Base-by-base conservation (phyloP, 2,329 filamentous ascomycete species). In the Coniochaeta ligniaria region DNA sequence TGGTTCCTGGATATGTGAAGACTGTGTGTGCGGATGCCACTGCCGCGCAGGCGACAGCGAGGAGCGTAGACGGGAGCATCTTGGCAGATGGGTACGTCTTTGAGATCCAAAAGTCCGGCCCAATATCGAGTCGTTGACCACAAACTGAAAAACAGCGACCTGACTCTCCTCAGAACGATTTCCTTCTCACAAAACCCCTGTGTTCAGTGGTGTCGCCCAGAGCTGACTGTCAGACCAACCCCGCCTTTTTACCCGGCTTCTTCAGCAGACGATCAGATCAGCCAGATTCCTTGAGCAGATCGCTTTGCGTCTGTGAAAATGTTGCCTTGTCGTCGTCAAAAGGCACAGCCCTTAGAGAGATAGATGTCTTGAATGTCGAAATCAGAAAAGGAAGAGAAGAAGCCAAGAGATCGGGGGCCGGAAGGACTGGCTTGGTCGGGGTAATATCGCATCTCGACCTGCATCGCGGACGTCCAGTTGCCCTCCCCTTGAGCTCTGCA, bases 1-100 rank as follows among this genome's bases (percentile, higher is more conserved):
- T 79, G 87, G 89, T 94, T 66, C 90, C 90, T 0, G 92, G 92
- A 71, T 96, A 96, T 64, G 88, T 87, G 73, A 96, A 88, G 70
- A 96, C 83, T n/a, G 83, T 90, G 73, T 96, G 91, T n/a, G 87
- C 86, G 36, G 81, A 77, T 64, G 79, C 78, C 67, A 87, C 65
- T 45, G 78, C 74, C 62, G 79, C 80, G 65, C 78, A 68, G 70
- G 76, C 70, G 60, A 83, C 64, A 60, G 76, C 71, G 63, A 78
- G 62, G 61, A 79, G 64, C 69, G 77, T 69, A 68, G 80, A 80
- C 60, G 74, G 72, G 60, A 78, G 68, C 82, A 84, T 84, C 26
- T 65, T 75, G 72, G 57, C 36, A 50, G 59, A 63, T 61, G 43
- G 61, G 47, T 63, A 55, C 54, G 58, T 61, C 54, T 63, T 59